phyloP scores from a whole-genome alignment of 768 basidiomycete species.

The Obba rivulosa region DNA sequence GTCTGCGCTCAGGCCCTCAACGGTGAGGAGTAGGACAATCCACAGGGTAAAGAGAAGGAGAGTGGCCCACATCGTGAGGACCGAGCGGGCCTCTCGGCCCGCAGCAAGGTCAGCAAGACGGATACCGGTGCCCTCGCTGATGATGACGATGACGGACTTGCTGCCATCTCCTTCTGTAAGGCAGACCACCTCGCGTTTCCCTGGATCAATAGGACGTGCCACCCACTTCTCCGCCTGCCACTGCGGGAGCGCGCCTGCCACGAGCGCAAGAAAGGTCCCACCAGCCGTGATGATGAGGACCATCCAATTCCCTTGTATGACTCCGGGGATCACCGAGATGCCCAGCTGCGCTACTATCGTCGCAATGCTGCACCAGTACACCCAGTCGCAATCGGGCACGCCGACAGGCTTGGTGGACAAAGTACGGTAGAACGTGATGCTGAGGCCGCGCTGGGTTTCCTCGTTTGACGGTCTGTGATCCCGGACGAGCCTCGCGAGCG shows the following conservation, averaged over 20 bases:
- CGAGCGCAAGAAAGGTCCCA: slow-evolving; percentile 23
- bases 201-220: slow-evolving; percentile 9
- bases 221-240: slow-evolving; percentile 28
- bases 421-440: slow-evolving; percentile 16
- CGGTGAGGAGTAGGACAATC: slow-evolving; percentile 22
- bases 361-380: slow-evolving; percentile 20
- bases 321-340: slow-evolving; percentile 24
- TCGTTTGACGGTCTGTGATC: slow-evolving; percentile 15
- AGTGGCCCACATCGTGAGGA: slow-evolving; percentile 7
- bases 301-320: slow-evolving; percentile 21
- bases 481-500: slow-evolving; percentile 25
- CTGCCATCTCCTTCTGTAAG: slow-evolving; percentile 27
- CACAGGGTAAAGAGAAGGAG: slow-evolving; percentile 15
- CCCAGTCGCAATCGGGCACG: slow-evolving; percentile 22
- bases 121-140: slow-evolving; percentile 21
- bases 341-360: slow-evolving; percentile 23
- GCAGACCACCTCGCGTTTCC: slow-evolving; percentile 19
- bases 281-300: slow-evolving; percentile 24
- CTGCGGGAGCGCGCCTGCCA: slow-evolving; percentile 22
- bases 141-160: slow-evolving; percentile 24
- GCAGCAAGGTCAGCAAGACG: slow-evolving; percentile 27
- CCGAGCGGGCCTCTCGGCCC: slow-evolving; percentile 11
- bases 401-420: slow-evolving; percentile 9
- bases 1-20: slow-evolving; percentile 13
- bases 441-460: slow-evolving; percentile 10